These are phyloP conservation scores for Coccomyxa sp. DNA, from an alignment of 139 green algal species.

Conservation along the genomic window DNA sequence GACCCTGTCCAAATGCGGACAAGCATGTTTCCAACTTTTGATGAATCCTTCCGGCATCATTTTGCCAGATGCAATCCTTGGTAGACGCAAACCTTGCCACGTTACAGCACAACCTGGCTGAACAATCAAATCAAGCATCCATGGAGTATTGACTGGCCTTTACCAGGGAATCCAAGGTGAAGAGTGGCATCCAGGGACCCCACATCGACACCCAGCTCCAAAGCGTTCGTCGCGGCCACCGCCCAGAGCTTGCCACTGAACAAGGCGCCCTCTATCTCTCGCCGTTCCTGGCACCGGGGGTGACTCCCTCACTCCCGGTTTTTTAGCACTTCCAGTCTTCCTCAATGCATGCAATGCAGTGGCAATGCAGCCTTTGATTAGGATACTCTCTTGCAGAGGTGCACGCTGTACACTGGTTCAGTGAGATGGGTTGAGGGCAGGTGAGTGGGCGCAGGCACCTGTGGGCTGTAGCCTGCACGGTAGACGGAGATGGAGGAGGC, in stretches of 20 bases:
- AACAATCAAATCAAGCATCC: not conserved
- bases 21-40: not conserved
- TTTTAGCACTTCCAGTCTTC: too few relatives aligned
- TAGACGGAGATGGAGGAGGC: constrained; percentile 63
- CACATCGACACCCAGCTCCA: constrained; percentile 97
- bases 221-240: constrained; percentile 90
- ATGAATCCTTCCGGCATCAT: too few relatives aligned
- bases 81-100: not conserved
- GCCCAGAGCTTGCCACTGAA: constrained; percentile 50
- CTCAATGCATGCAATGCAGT: too few relatives aligned
- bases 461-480: constrained; percentile 46
- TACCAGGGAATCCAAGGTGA: constrained; percentile 77
- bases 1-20: constrained; percentile 40
- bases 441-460: not conserved
- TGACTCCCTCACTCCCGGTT: not conserved
- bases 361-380: too few relatives aligned
- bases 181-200: constrained; percentile 92
- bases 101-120: not conserved
- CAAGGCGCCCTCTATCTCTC: constrained; percentile 63
- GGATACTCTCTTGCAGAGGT: too few relatives aligned
- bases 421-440: too few relatives aligned
- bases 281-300: constrained; percentile 41
- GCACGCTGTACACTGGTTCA: too few relatives aligned
- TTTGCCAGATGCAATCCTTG: too few relatives aligned
- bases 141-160: too few relatives aligned